A percentile compares a stretch with the other conserved stretches of the same genome.
phyloP scores from a whole-genome alignment of 345 rosid species.

The Alliaria petiolata region DNA sequence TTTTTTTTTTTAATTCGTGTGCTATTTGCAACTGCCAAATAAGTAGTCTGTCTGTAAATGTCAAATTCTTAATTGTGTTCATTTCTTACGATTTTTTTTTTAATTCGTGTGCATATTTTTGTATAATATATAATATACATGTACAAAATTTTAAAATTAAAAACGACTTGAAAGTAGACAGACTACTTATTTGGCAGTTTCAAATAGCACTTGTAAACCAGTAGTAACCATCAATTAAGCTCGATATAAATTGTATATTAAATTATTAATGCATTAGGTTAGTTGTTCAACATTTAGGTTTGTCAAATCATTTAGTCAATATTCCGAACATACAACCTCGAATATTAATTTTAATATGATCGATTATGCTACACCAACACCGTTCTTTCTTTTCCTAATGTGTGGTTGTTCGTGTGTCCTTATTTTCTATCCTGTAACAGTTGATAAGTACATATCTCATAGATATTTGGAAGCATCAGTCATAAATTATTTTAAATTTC shows the following conservation, averaged over 20 bases:
- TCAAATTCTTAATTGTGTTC: not conserved
- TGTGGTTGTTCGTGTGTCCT: constrained; percentile 8
- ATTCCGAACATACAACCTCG: not conserved
- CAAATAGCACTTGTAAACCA: too few relatives aligned
- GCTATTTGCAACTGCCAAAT: too few relatives aligned
- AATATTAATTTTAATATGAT: not conserved
- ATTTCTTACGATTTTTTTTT: not conserved
- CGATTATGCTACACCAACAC: not conserved
- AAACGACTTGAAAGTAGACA: not conserved
- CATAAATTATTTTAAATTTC: constrained; percentile 1
- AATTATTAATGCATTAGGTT: not conserved
- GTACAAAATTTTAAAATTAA: not conserved
- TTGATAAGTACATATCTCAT: constrained; percentile 14
- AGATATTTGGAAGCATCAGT: too few relatives aligned
- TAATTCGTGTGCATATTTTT: not conserved
- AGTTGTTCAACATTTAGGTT: not conserved
- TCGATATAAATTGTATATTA: too few relatives aligned
- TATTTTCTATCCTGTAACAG: not conserved
- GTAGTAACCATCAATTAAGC: not conserved
- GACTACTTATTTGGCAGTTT: not conserved
- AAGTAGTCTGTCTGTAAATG: too few relatives aligned
- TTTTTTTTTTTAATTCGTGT: too few relatives aligned
- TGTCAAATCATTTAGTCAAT: constrained; percentile 2
- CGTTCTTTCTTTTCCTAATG: not conserved
- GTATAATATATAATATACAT: not conserved